phyloP scores from a whole-genome alignment of 192 early-diverging fungal species.

The Tieghemiomyces parasiticus region DNA sequence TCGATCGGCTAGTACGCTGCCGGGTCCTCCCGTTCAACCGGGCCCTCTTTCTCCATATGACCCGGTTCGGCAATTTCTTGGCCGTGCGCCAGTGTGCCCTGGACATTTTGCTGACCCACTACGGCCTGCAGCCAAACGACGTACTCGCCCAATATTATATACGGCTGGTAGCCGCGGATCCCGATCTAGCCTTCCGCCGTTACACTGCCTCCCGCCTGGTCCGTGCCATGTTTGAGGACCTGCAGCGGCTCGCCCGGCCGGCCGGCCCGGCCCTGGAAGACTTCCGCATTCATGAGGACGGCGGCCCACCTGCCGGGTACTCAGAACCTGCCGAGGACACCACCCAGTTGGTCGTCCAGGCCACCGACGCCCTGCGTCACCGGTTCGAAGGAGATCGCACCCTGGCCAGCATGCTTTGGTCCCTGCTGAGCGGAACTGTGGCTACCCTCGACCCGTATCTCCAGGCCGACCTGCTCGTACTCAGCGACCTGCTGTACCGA shows the following conservation, averaged over 20 bases:
- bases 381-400: background rate
- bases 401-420: background rate
- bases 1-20: conserved; percentile 22
- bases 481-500: background rate
- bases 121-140: conserved; percentile 33
- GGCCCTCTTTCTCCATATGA: conserved; percentile 53
- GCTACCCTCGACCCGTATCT: background rate
- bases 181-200: conserved; percentile 5
- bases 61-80: conserved; percentile 51
- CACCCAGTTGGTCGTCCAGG: background rate
- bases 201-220: background rate
- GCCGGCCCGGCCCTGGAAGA: no score
- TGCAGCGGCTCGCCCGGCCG: no score
- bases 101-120: conserved; percentile 59
- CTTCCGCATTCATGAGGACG: background rate
- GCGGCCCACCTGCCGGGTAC: background rate
- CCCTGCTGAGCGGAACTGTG: background rate
- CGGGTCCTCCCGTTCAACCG: conserved; percentile 55
- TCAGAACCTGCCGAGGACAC: background rate
- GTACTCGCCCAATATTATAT: conserved; percentile 18
- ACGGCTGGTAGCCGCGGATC: conserved; percentile 15
- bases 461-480: background rate
- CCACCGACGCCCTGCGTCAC: no score
- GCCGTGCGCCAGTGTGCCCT: conserved; percentile 56
- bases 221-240: background rate